Percentiles rank a stretch among this genome's conserved stretches.
These are phyloP conservation scores for Tuber magnatum DNA, from an alignment of 495 filamentous ascomycete genomes.

Conservation along the genomic window DNA sequence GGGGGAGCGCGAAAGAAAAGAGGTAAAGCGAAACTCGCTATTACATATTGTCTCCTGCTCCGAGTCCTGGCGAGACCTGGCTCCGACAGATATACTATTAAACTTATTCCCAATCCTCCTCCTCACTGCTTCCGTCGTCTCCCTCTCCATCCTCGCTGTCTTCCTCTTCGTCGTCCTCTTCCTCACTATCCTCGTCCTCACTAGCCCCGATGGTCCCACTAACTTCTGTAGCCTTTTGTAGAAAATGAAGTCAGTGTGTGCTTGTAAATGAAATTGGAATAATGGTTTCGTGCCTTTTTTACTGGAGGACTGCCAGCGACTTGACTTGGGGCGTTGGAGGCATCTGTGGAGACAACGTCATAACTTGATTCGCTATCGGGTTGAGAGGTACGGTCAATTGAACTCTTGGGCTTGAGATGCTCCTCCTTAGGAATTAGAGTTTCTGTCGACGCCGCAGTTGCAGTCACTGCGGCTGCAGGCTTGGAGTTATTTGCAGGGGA, in stretches of 20 bases:
- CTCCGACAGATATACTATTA: neutral
- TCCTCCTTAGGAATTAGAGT: constrained; percentile 29
- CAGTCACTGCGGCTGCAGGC: neutral
- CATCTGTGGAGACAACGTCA: constrained; percentile 39
- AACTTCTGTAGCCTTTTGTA: constrained; percentile 3
- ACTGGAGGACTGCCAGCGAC: constrained; percentile 28
- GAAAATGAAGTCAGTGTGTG: neutral
- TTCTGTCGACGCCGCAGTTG: constrained; percentile 31
- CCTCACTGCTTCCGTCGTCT: constrained; percentile 24
- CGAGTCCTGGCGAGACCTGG: neutral
- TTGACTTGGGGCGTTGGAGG: constrained; percentile 34
- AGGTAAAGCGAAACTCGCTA: neutral
- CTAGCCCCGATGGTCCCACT: neutral
- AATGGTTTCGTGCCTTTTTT: constrained; percentile 18
- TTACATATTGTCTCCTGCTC: neutral
- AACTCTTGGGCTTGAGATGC: constrained; percentile 27
- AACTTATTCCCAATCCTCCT: constrained; percentile 33
- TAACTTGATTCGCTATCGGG: constrained; percentile 41
- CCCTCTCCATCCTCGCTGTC: constrained; percentile 16
- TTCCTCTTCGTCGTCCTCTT: neutral
- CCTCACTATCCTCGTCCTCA: constrained; percentile 17
- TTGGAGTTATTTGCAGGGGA: constrained; percentile 3
- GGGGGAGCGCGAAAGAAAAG: neutral
- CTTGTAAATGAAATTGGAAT: neutral
- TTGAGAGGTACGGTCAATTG: constrained; percentile 33